These are phyloP conservation scores for Podospora fimiseda DNA, from an alignment of 495 filamentous ascomycete species.

Conservation along the genomic window DNA sequence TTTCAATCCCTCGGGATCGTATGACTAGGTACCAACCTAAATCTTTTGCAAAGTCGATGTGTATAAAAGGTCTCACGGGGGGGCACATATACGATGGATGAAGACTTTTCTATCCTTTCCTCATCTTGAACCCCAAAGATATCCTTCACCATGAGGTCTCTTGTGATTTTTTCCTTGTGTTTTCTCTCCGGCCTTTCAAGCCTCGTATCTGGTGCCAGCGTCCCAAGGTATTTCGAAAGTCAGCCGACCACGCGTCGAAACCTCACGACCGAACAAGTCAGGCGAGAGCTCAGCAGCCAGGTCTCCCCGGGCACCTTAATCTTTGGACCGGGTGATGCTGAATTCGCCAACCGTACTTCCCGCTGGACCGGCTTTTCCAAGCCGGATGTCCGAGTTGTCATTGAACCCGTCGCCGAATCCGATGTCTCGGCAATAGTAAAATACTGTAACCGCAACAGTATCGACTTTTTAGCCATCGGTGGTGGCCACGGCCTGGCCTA, in stretches of 20 bases:
- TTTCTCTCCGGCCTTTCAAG: conserved; percentile 4
- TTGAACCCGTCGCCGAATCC: conserved; percentile 4
- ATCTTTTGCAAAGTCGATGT: background rate
- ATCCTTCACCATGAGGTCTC: conserved; percentile 5
- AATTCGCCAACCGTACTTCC: conserved; percentile 1
- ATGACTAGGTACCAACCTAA: background rate
- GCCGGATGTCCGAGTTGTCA: conserved; percentile 6
- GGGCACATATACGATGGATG: conserved; percentile 1
- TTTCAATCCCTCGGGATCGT: background rate
- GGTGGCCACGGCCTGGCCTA: conserved; percentile 4
- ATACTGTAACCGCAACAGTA: conserved; percentile 9
- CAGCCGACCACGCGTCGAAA: conserved; percentile 1
- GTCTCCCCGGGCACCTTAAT: conserved; percentile 6
- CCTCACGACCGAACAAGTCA: background rate
- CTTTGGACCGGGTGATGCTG: conserved; percentile 3
- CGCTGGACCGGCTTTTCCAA: conserved; percentile 3
- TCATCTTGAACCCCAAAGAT: conserved; percentile 1
- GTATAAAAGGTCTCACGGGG: conserved; percentile 3
- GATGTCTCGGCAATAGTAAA: conserved; percentile 8
- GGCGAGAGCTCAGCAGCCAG: conserved; percentile 1
- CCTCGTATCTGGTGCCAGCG: conserved; percentile 4
- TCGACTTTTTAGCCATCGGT: conserved; percentile 6
- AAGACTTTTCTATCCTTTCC: conserved; percentile 2
- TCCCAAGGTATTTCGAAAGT: conserved; percentile 1
- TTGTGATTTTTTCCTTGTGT: conserved; percentile 3